phyloP scores from a whole-genome alignment of 108 stramenopile genomes.

The Nitzschia inconspicua region DNA sequence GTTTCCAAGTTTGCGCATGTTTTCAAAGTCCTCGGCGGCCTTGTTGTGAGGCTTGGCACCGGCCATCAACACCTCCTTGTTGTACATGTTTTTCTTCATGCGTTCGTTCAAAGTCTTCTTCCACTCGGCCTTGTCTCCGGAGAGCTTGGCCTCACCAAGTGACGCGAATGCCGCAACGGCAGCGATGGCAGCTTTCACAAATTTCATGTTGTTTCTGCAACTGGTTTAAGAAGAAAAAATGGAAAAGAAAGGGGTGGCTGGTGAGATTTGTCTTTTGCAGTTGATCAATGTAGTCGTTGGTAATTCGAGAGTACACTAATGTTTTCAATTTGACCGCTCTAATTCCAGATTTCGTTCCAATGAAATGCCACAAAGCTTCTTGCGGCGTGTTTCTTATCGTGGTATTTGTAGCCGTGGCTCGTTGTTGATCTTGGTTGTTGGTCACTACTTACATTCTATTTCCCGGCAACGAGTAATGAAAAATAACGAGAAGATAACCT shows the following conservation, averaged over 20 bases:
- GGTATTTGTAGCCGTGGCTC: too few species aligned
- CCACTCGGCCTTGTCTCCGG: background rate
- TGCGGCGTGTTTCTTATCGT: too few species aligned
- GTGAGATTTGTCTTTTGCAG: background rate
- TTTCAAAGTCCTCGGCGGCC: too few species aligned
- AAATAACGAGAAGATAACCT: too few species aligned
- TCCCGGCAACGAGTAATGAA: too few species aligned
- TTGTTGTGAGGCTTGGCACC: slow-evolving; percentile 28
- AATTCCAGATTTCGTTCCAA: too few species aligned
- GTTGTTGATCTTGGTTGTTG: too few species aligned
- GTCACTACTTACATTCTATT: too few species aligned
- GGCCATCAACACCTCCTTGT: slow-evolving; percentile 21
- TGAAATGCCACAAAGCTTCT: too few species aligned
- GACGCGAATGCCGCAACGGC: background rate
- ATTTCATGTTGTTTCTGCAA: slow-evolving; percentile 1
- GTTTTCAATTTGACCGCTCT: too few species aligned
- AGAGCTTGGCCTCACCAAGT: background rate
- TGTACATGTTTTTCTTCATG: slow-evolving; percentile 17
- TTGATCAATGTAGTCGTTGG: background rate
- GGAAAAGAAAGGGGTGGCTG: too few species aligned
- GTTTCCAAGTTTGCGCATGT: slow-evolving; percentile 15
- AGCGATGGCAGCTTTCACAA: slow-evolving; percentile 2
- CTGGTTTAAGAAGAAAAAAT: background rate
- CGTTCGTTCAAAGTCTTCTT: slow-evolving; percentile 9
- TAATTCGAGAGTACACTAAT: too few species aligned